A percentile compares a stretch with the other conserved stretches of the same genome.
Evolutionary conservation across 2,329 filamentous ascomycete species (phyloP).

Genomic region (Talaromyces albobiverticillius): DNA sequence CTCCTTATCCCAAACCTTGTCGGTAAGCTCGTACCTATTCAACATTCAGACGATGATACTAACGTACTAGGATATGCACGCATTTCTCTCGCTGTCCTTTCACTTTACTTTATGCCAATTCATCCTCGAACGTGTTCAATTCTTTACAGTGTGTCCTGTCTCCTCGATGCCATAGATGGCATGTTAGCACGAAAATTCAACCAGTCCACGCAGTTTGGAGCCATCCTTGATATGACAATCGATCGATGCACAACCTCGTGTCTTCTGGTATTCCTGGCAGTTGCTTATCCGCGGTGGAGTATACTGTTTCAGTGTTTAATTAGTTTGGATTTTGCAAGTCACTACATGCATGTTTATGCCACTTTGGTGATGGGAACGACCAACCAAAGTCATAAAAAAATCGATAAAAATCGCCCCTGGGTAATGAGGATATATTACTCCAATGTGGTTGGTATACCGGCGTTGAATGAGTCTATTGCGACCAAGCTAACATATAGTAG

Average conservation of each 20-base stretch:
- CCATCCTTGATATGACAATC: conserved; percentile 97
- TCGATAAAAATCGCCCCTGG: conserved; percentile 83
- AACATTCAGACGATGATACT: neutral
- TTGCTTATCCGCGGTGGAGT: conserved; percentile 88
- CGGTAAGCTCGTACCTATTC: neutral
- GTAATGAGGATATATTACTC: conserved; percentile 93
- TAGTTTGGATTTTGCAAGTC: conserved; percentile 86
- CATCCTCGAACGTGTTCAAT: conserved; percentile 90
- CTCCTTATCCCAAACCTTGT: conserved; percentile 7
- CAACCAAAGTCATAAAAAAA: conserved; percentile 86
- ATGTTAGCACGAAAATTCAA: conserved; percentile 80
- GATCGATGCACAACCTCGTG: conserved; percentile 96
- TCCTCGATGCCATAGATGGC: conserved; percentile 92
- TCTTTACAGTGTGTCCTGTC: conserved; percentile 82
- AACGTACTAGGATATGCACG: conserved; percentile 64
- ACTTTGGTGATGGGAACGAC: conserved; percentile 83
- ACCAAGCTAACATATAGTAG: conserved; percentile 45
- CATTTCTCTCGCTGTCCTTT: conserved; percentile 78
- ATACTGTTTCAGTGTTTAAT: conserved; percentile 93
- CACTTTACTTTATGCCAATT: conserved; percentile 97
- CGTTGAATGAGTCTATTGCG: neutral
- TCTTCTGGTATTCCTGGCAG: conserved; percentile 87
- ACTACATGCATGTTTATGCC: conserved; percentile 99
- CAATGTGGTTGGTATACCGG: conserved; percentile 80
- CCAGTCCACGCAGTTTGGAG: conserved; percentile 92